Evolutionary conservation across 176 grass and related monocot species (phyloP), one percentile per base, ranked within the genome.

Genomic region (Carex cristatella): DNA sequence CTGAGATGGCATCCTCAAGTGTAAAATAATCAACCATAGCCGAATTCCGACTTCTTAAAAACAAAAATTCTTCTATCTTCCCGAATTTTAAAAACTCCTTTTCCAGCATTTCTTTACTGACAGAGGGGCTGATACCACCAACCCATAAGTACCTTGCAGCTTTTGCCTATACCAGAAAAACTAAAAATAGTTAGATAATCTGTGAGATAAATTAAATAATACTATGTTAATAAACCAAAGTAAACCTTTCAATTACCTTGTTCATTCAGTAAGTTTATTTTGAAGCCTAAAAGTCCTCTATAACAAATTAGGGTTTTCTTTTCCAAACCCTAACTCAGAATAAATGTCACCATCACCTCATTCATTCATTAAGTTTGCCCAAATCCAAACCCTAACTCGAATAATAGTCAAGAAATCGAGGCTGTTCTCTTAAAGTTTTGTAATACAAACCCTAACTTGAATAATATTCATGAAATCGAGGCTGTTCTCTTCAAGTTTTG

Each of bases 1-100:
- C 96, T 53, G 91, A 90, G 86, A 99, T 99, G 28, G 96, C 96
- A 79, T 95, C 93, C 77, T 99, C 93, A 44, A 91, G 86, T 64
- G 90, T 94, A 69, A 83, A 86, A 16, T 90, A 99, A 81, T 95
- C 96, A 68, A 99, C 79, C 28, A 92, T 88, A 0, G 93, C 91
- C 1, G 93, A 85, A 79, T 91, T 92, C 54, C 89, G 86, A 81
- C 94, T 86, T 10, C 77, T 87, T 55, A 92, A 94, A 32, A 95
- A 99, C 83, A 85, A 82, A 33, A 89, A 66, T 38, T 86, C 87
- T 76, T 99, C 90, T 66, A 99, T 79, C 33, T 92, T 90, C 12
- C 96, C 96, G 38, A 92, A 95, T 76, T 95, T 94, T 31, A 35
- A 82, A 79, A 99, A 94, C 79, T 95, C 93, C 18, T 92, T 86